A percentile compares a stretch with the other conserved stretches of the same genome.
Conservation (phyloP, 1,139 yeast species). For the Suhomyces bokatorum region DNA sequence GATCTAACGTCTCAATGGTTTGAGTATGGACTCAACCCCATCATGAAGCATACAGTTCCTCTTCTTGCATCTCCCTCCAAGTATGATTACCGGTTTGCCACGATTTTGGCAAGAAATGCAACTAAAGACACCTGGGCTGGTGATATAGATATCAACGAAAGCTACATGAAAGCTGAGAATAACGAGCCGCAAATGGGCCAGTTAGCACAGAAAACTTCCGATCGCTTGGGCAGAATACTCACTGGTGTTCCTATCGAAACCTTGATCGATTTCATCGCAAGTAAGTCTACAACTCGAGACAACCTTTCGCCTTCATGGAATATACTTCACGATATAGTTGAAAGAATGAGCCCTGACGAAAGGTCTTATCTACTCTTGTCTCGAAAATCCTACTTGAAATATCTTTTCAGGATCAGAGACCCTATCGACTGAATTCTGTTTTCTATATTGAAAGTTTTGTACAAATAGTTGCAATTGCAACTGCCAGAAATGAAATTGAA, state of each 20-base stretch:
- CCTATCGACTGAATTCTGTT: neutral
- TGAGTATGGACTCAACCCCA: constrained; percentile 25
- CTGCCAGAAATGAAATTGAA: constrained; percentile 7
- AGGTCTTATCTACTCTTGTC: neutral
- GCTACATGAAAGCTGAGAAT: constrained; percentile 39
- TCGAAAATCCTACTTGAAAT: neutral
- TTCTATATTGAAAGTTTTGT: neutral
- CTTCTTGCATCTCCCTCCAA: constrained; percentile 54
- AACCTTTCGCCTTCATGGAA: neutral
- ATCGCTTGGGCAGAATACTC: neutral
- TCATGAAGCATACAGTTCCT: constrained; percentile 54
- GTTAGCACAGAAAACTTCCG: neutral
- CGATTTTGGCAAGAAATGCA: constrained; percentile 12
- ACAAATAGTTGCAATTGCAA: constrained; percentile 6
- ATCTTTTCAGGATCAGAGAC: neutral
- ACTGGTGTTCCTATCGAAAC: neutral
- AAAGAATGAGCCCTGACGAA: neutral
- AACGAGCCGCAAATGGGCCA: constrained; percentile 25
- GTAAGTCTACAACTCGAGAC: neutral
- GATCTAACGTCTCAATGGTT: constrained; percentile 52
- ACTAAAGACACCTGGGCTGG: constrained; percentile 45
- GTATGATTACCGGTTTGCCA: constrained; percentile 44
- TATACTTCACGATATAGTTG: neutral
- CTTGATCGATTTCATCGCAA: neutral
- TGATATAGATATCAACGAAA: constrained; percentile 51